Conservation (phyloP, 208 protist species). For the Wallacemonas rigidus region DNA sequence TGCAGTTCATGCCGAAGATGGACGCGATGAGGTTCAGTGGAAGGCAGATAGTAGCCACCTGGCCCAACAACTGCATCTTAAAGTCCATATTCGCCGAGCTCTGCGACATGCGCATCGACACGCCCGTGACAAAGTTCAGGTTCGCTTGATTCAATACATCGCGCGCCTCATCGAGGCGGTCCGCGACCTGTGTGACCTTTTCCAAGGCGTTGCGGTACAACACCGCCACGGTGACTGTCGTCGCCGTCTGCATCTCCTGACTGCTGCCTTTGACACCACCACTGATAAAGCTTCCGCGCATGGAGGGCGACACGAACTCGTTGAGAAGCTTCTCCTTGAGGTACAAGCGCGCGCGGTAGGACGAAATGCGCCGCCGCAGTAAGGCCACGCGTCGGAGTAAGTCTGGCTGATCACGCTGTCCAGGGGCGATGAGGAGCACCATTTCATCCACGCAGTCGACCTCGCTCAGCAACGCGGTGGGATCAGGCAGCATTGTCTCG, state of each 20-base stretch:
- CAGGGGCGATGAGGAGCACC: slow-evolving; percentile 82
- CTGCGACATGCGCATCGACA: slow-evolving; percentile 89
- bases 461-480: slow-evolving; percentile 70
- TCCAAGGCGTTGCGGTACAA: slow-evolving; percentile 58
- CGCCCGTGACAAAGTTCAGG: slow-evolving; percentile 82
- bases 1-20: slow-evolving; percentile 92
- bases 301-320: slow-evolving; percentile 65
- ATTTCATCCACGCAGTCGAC: slow-evolving; percentile 90
- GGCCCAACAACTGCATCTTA: slow-evolving; percentile 77
- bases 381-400: slow-evolving; percentile 77
- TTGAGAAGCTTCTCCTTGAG: slow-evolving; percentile 79
- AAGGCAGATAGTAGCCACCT: slow-evolving; percentile 82
- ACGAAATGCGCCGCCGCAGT: slow-evolving; percentile 75
- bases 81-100: slow-evolving; percentile 81
- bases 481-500: slow-evolving; percentile 72
- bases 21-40: slow-evolving; percentile 84
- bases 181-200: slow-evolving; percentile 62
- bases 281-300: slow-evolving; percentile 70
- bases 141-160: slow-evolving; percentile 87
- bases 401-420: slow-evolving; percentile 80
- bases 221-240: slow-evolving; percentile 25
- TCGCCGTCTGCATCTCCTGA: slow-evolving; percentile 22
- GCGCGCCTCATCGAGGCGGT: slow-evolving; percentile 78
- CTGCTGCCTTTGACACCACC: slow-evolving; percentile 14
- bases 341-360: slow-evolving; percentile 57